A percentile compares a stretch with the other conserved stretches of the same genome.
Conservation (phyloP, 2,329 filamentous ascomycete species). For the Chaetomium sp. region DNA sequence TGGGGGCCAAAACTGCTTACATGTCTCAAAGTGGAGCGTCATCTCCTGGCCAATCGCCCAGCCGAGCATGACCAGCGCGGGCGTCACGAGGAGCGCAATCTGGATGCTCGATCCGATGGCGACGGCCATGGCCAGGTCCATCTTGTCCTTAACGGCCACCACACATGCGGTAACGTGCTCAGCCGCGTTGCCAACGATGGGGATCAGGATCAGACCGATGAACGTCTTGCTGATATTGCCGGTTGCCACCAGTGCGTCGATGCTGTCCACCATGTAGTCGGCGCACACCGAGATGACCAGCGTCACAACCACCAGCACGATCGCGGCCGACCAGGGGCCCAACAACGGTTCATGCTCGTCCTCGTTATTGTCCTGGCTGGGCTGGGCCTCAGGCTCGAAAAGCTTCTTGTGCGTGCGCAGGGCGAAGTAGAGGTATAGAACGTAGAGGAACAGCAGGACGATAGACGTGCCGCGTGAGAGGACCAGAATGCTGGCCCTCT, state of each 20-base stretch:
- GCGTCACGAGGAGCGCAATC: conserved; percentile 79
- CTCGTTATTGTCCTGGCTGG: conserved; percentile 37
- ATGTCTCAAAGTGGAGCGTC: conserved; percentile 79
- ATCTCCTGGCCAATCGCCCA: conserved; percentile 73
- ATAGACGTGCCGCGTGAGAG: conserved; percentile 76
- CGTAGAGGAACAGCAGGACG: conserved; percentile 73
- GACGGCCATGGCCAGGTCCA: conserved; percentile 75
- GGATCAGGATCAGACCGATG: conserved; percentile 76
- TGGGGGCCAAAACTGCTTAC: conserved; percentile 36
- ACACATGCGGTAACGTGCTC: conserved; percentile 82
- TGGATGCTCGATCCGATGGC: conserved; percentile 82
- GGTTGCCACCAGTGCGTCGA: conserved; percentile 69
- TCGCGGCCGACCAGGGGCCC: conserved; percentile 63
- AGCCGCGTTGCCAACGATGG: conserved; percentile 78
- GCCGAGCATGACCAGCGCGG: conserved; percentile 76
- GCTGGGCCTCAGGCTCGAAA: conserved; percentile 60
- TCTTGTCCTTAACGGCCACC: conserved; percentile 76
- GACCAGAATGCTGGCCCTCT: conserved; percentile 62
- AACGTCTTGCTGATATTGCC: conserved; percentile 78
- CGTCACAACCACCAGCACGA: conserved; percentile 70
- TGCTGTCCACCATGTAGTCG: conserved; percentile 76
- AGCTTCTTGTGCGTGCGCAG: conserved; percentile 72
- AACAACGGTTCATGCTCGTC: conserved; percentile 53
- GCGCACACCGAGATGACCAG: conserved; percentile 72
- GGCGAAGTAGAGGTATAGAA: conserved; percentile 77